These are phyloP conservation scores for Paralagenidium karlingii DNA, from an alignment of 352 stramenopile genomes.

Conservation along the genomic window DNA sequence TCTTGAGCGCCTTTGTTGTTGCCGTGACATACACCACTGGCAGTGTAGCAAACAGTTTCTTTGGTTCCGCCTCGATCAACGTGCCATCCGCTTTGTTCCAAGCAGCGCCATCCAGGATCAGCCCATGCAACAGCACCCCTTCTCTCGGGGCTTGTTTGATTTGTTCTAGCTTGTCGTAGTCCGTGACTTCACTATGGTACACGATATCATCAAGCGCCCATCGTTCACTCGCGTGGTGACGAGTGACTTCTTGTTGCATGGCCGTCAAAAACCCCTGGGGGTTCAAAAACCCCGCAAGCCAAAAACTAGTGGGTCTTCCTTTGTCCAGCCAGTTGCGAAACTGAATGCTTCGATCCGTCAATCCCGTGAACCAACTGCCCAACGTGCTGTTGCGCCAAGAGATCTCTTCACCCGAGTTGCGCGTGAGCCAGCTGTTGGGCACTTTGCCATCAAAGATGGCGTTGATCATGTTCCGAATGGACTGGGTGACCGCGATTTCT, in stretches of 20 bases:
- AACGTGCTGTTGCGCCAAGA: slow-evolving; percentile 56
- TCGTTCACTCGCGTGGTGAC: slow-evolving; percentile 48
- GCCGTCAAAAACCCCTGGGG: slow-evolving; percentile 69
- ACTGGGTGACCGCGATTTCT: slow-evolving; percentile 38
- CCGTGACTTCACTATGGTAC: slow-evolving; percentile 71
- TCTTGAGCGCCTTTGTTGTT: slow-evolving; percentile 62
- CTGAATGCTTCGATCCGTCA: slow-evolving; percentile 44
- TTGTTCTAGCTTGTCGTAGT: slow-evolving; percentile 66
- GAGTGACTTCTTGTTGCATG: slow-evolving; percentile 59
- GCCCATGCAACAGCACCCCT: slow-evolving; percentile 58
- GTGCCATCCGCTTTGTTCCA: slow-evolving; percentile 62
- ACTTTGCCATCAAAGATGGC: slow-evolving; percentile 64
- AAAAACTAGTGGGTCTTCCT: slow-evolving; percentile 52
- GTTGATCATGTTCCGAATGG: slow-evolving; percentile 40
- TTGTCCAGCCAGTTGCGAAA: slow-evolving; percentile 48
- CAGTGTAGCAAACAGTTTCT: slow-evolving; percentile 52
- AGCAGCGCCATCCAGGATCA: slow-evolving; percentile 56
- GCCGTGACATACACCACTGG: slow-evolving; percentile 69
- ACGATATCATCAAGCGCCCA: slow-evolving; percentile 73
- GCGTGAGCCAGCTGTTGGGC: slow-evolving; percentile 32
- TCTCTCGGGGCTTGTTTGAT: slow-evolving; percentile 62
- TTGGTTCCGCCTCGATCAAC: slow-evolving; percentile 67
- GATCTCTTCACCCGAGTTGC: slow-evolving; percentile 38
- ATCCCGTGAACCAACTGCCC: slow-evolving; percentile 50
- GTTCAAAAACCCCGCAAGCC: slow-evolving; percentile 64